Conservation (phyloP, 495 filamentous ascomycete genomes). For the Tuber brumale region DNA sequence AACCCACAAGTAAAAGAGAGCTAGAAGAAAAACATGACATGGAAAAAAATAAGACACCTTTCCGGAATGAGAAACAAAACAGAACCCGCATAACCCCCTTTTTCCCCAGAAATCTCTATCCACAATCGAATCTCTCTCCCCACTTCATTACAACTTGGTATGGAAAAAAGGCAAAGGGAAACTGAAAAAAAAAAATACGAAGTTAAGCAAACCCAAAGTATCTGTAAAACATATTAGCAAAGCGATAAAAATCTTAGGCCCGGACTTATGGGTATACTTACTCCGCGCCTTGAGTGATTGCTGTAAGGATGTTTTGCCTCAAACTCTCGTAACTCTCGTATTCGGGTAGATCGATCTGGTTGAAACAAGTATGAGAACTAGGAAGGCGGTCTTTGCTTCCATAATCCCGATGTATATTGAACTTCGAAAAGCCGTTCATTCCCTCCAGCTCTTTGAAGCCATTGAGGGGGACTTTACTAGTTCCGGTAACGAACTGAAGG, state of each 20-base stretch:
- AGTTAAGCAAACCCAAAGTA: slow-evolving; percentile 90
- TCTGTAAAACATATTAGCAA: slow-evolving; percentile 22
- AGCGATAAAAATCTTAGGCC: background rate
- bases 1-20: slow-evolving; percentile 8
- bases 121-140: background rate
- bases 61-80: slow-evolving; percentile 25
- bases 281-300: slow-evolving; percentile 90
- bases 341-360: slow-evolving; percentile 97
- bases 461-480: slow-evolving; percentile 96
- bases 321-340: slow-evolving; percentile 94
- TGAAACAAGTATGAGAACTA: slow-evolving; percentile 97
- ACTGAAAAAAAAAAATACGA: slow-evolving; percentile 15
- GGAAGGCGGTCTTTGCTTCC: slow-evolving; percentile 95
- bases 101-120: slow-evolving; percentile 11
- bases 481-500: slow-evolving; percentile 96
- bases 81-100: slow-evolving; percentile 14
- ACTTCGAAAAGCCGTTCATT: slow-evolving; percentile 96
- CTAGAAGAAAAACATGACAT: slow-evolving; percentile 24
- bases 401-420: slow-evolving; percentile 99
- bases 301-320: slow-evolving; percentile 78
- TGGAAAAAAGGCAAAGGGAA: slow-evolving; percentile 21
- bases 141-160: background rate
- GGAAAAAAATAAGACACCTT: slow-evolving; percentile 26
- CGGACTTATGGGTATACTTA: slow-evolving; percentile 43
- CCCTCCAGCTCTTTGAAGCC: slow-evolving; percentile 98